Evolutionary conservation across 2,329 filamentous ascomycete genomes (phyloP).

Genomic region (Thelonectria blattea): DNA sequence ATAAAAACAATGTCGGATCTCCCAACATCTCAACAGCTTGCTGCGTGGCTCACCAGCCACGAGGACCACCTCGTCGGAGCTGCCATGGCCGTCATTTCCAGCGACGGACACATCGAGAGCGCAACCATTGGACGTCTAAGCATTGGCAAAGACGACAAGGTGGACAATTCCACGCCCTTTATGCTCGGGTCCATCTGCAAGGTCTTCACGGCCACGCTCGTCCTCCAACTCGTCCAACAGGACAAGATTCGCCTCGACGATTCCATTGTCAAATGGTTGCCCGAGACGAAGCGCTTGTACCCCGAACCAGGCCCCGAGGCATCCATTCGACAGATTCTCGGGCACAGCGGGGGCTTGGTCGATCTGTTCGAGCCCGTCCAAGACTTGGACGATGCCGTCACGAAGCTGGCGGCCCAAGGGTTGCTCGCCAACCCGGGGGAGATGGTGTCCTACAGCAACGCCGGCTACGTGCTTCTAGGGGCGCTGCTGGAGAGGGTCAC

Average conservation of each 20-base stretch:
- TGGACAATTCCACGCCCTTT: not conserved
- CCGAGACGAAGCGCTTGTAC: not conserved
- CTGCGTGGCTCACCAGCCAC: conserved; percentile 1
- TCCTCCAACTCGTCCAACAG: conserved; percentile 8
- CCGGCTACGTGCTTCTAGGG: conserved; percentile 5
- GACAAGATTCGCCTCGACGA: not conserved
- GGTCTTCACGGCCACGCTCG: not conserved
- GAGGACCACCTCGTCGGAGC: conserved; percentile 1
- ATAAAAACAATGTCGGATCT: not conserved
- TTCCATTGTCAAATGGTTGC: conserved; percentile 2
- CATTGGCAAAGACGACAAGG: not conserved
- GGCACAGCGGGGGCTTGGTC: conserved; percentile 2
- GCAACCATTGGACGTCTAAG: not conserved
- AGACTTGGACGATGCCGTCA: conserved; percentile 2
- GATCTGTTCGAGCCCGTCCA: conserved; percentile 8
- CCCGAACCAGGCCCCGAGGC: not conserved
- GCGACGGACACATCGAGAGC: not conserved
- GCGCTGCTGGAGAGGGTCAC: not conserved
- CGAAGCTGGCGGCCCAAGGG: not conserved
- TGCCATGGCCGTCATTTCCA: conserved; percentile 8
- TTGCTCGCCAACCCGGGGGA: not conserved
- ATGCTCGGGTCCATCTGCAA: conserved; percentile 15
- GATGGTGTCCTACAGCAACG: conserved; percentile 14
- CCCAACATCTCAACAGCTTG: not conserved
- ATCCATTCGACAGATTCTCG: not conserved